phyloP scores from a whole-genome alignment of 129 eudicot genomes.

The Heracleum sosnowskyi region DNA sequence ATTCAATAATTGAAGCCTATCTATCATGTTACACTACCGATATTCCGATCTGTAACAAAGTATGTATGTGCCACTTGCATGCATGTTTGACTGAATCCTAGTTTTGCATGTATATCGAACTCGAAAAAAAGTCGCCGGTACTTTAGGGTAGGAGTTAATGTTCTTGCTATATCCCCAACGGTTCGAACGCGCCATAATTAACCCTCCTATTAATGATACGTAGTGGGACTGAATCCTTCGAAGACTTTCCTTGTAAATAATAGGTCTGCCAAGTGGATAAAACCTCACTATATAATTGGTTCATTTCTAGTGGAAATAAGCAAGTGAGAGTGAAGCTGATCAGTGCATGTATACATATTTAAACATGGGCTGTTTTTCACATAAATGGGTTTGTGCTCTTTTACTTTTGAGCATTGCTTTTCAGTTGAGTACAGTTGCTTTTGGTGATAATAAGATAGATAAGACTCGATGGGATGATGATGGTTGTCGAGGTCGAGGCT shows the following conservation, averaged over 20 bases:
- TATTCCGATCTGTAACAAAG: neutral
- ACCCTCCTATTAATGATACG: conserved; percentile 22
- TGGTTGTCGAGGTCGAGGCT: conserved; percentile 9
- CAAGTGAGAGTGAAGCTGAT: conserved; percentile 4
- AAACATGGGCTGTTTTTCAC: conserved; percentile 2
- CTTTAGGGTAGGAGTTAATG: conserved; percentile 22
- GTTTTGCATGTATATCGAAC: neutral
- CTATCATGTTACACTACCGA: neutral
- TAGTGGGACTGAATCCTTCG: conserved; percentile 1
- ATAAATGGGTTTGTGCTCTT: conserved; percentile 23
- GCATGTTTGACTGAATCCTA: neutral
- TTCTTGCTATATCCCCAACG: conserved; percentile 35
- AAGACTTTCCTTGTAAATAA: neutral
- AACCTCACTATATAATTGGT: conserved; percentile 14
- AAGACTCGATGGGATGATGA: conserved; percentile 17
- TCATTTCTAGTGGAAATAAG: neutral
- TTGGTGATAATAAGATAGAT: conserved; percentile 21
- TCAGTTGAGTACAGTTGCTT: conserved; percentile 21
- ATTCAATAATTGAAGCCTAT: neutral
- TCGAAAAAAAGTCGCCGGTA: neutral
- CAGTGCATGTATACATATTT: neutral
- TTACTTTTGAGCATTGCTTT: conserved; percentile 23
- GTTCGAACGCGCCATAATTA: conserved; percentile 26
- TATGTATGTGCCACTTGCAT: neutral
- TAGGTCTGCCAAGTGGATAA: neutral